Evolutionary conservation across 169 alveolate genomes (phyloP), one percentile per base, ranked within the genome.

Genomic region (Nephromyces sp.): DNA sequence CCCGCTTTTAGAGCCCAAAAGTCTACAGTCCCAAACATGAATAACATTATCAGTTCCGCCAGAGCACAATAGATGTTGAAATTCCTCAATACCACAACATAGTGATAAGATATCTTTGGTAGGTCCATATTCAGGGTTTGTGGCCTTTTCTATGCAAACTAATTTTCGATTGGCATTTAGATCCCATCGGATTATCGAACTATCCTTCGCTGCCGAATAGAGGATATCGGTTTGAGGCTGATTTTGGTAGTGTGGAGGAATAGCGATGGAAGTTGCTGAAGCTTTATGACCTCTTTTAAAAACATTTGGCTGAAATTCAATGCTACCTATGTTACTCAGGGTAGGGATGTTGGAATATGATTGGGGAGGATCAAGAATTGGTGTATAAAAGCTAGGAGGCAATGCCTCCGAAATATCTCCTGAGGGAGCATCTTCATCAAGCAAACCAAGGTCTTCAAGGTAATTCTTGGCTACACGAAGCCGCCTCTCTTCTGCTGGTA

Each of bases 161-260:
- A 1, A 28, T 21, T 74, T 74, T 34, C 62, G 31, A 4, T 66
- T 74, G 6, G 70, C 62, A n/a, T 65, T 51, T 31, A 65, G 32
- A 28, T 83, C 88, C 86, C 88, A 83, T 27, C 67, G 65, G 24
- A 83, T 27, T 3, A 83, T 57, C 32, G 84, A 76, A 64, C 88
- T 76, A 34, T 83, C 88, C 69, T 83, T 83, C 29, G 86, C 84
- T 3, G 86, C 88, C 1, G 86, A 75, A 65, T 75, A 83, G 4
- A 74, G 78, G 6, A 15, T 3, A 6, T 24, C 24, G 22, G 65
- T 5, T 34, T 62, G 66, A 52, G 22, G 78, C 30, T 62, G 33
- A 27, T 24, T 61, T 33, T 66, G 57, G 66, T 66, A 30, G 66
- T 29, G 24, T 5, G 66, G 63, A 24, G 77, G 81, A 22, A 75